A percentile compares a stretch with the other conserved stretches of the same genome.
These are phyloP conservation scores for Debaryomyces coudertii DNA, from an alignment of 1,139 yeast species.

Conservation along the genomic window DNA sequence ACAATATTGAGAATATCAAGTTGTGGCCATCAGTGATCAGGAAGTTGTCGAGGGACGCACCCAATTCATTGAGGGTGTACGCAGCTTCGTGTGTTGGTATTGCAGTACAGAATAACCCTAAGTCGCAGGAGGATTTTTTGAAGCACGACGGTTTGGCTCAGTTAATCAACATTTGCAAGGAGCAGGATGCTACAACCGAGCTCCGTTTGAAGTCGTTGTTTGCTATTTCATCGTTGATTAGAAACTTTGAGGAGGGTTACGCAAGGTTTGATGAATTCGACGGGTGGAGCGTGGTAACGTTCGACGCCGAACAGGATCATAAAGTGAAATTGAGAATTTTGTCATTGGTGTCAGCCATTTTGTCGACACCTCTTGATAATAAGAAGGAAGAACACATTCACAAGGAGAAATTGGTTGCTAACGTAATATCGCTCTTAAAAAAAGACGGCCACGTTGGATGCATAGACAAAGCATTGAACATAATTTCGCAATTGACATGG, in stretches of 20 bases:
- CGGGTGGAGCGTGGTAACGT: conserved; percentile 61
- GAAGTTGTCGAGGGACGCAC: conserved; percentile 46
- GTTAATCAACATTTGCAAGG: conserved; percentile 43
- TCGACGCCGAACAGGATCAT: conserved; percentile 20
- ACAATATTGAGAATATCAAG: conserved; percentile 79
- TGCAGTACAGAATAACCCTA: conserved; percentile 88
- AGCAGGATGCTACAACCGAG: conserved; percentile 28
- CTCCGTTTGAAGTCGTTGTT: conserved; percentile 68
- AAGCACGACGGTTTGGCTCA: conserved; percentile 51
- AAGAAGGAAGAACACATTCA: conserved; percentile 45
- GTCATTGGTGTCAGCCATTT: conserved; percentile 58
- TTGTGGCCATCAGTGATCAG: conserved; percentile 74
- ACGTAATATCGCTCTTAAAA: conserved; percentile 40
- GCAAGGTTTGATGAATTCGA: conserved; percentile 52
- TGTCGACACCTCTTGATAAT: conserved; percentile 52
- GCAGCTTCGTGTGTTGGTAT: conserved; percentile 83
- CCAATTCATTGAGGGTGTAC: conserved; percentile 48
- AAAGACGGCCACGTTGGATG: conserved; percentile 52
- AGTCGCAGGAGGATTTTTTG: conserved; percentile 66
- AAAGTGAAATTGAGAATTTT: conserved; percentile 58
- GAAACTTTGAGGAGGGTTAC: conserved; percentile 67
- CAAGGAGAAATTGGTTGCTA: conserved; percentile 40
- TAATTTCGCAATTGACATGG: conserved; percentile 51
- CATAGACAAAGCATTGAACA: conserved; percentile 62
- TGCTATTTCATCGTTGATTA: conserved; percentile 74